A percentile compares a stretch with the other conserved stretches of the same genome.
Evolutionary conservation across 306 rosid species (phyloP).

Genomic region (Quercus bicolor): DNA sequence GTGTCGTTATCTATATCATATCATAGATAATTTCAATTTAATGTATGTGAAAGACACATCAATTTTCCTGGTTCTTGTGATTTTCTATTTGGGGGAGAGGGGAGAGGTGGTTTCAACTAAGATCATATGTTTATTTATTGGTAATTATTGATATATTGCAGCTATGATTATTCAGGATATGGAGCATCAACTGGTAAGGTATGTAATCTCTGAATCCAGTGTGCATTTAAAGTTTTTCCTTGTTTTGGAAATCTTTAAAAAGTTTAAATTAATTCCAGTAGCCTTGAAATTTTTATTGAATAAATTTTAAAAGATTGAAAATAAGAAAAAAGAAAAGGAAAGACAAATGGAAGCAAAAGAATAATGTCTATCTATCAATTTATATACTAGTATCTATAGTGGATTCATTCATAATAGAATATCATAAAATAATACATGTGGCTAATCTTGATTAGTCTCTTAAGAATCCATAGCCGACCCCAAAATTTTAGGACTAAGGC

Average conservation of each 20-base stretch:
- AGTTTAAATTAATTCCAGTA: background rate
- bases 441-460: too few relatives aligned
- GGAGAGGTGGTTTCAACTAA: background rate
- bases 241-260: background rate
- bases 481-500: too few relatives aligned
- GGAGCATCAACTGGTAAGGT: constrained; percentile 97
- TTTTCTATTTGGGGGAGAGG: background rate
- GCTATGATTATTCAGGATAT: constrained; percentile 97
- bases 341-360: constrained; percentile 1
- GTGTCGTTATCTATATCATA: background rate
- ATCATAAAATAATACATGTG: too few relatives aligned
- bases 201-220: constrained; percentile 23
- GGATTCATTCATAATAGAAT: too few relatives aligned
- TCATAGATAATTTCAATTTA: background rate
- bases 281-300: background rate
- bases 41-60: background rate
- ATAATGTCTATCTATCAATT: background rate
- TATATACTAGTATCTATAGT: too few relatives aligned
- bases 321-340: too few relatives aligned
- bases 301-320: background rate
- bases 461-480: too few relatives aligned
- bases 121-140: constrained; percentile 16
- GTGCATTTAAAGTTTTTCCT: background rate
- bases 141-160: constrained; percentile 39
- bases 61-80: background rate